Base-by-base conservation (phyloP, 805 yeast species). In the Saturnispora silvae region DNA sequence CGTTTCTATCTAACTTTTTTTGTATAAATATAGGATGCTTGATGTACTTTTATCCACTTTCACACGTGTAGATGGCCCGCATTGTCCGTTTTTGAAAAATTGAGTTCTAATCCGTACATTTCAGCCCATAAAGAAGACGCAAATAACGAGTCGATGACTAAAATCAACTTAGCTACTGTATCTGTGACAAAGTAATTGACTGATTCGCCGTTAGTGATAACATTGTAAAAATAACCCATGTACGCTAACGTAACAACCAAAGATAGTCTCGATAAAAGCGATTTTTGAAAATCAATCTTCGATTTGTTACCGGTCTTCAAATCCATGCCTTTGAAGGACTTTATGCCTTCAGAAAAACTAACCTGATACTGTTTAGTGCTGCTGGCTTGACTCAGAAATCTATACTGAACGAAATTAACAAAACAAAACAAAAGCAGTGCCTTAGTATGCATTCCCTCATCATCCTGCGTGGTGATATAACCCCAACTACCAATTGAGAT, bases 381-480 rank as follows among this genome's bases (percentile, higher is more conserved):
- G 11, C 16, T 20, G 3, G 42, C 45, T 16, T 46, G 46, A 26
- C 45, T 42, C n/a, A 57, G 49, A 30, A 54, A 54, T 20, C 52
- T 34, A 34, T 47, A 48, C 24, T 56, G 60, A 16, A 55, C 41
- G 31, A 48, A 34, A 32, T 41, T 52, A 20, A 52, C 40, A 13
- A 48, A 20, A 31, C 52, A 42, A 31, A 47, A 53, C 11, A 43
- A 41, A n/a, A 53, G 18, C 29, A 56, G 48, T 1, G 56, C 52
- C 32, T 53, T 54, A n/a, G 40, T 37, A 37, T 52, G 59, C 3
- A 47, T 28, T 2, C 56, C 45, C 24, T 47, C 43, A 28, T 55
- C 49, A 35, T 57, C 61, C 8, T 48, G 50, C 6, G 43, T 38
- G 0, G 61, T 47, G 3, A 57, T 47, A 39, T 50, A 55, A 8